These are phyloP conservation scores for Penicillium aurantiogriseum DNA, from an alignment of 2,329 filamentous ascomycete genomes.

Conservation along the genomic window DNA sequence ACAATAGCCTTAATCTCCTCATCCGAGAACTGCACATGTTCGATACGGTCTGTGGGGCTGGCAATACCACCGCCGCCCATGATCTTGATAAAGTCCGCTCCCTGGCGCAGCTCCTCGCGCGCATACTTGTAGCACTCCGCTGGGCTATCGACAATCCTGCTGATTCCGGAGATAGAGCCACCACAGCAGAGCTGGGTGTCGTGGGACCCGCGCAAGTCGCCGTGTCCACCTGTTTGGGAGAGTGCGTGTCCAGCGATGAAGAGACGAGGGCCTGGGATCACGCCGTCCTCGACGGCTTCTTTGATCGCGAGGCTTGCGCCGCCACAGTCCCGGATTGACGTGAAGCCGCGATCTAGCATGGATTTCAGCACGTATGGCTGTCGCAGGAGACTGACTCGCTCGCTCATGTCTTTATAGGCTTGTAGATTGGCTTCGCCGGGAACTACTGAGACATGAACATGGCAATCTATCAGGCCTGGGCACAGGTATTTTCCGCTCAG, in stretches of 20 bases:
- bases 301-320: constrained; percentile 54
- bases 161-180: constrained; percentile 38
- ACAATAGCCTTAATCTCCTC: constrained; percentile 57
- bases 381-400: constrained; percentile 21
- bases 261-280: constrained; percentile 56
- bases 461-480: constrained; percentile 55
- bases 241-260: constrained; percentile 57
- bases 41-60: constrained; percentile 55
- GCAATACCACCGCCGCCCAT: constrained; percentile 60
- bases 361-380: constrained; percentile 31
- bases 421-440: constrained; percentile 38
- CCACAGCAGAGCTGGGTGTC: constrained; percentile 47
- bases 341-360: constrained; percentile 59
- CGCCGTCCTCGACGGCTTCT: constrained; percentile 55
- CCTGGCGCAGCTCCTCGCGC: constrained; percentile 55
- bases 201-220: constrained; percentile 50
- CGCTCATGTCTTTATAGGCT: constrained; percentile 21
- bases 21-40: constrained; percentile 56
- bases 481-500: constrained; percentile 48
- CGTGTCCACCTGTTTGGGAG: constrained; percentile 60
- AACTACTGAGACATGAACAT: constrained; percentile 51
- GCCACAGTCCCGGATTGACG: constrained; percentile 58
- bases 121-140: constrained; percentile 53
- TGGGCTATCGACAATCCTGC: constrained; percentile 54
- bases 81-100: constrained; percentile 63